Base-by-base conservation (phyloP, 2,329 filamentous ascomycete genomes). In the Aquanectria penicillioides region DNA sequence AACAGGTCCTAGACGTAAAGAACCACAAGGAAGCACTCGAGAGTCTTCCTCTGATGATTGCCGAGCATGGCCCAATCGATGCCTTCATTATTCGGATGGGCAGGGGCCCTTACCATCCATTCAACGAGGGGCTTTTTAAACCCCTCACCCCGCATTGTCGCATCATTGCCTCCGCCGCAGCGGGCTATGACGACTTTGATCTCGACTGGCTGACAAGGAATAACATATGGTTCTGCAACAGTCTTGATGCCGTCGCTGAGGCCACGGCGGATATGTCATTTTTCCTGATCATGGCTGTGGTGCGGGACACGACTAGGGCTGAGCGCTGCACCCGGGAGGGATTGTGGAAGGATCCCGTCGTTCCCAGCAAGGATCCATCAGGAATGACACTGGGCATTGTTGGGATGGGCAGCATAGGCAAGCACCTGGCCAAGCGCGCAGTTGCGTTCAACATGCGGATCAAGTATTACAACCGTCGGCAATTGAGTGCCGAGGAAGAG, bases 141-240 rank as follows among this genome's bases (percentile, higher is more conserved):
- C 63, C 71, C 3, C 71, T 84, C 10, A 59, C 73, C 1, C 80
- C 81, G 0, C 51, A 72, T 15, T 81, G 78, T 53, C 75, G 77
- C 50, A 79, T 84, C 52, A 78, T 84, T 26, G 70, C 74, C 4
- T 83, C 81, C 0, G 78, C 78, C 1, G 78, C 76, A 25, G 81
- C 81, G 0, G 81, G 81, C 0, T 83, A 77, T 68, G 79, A 83
- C 57, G 78, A 81, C 61, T 80, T 82, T 33, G 75, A 80, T 40
- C 72, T 82, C 0, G 65, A 76, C 4, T 81, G 76, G 75, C 73
- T 81, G 66, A 77, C 78, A 0, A 34, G 55, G 11, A 62, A 77
- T 6, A 73, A 73, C 5, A 78, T 86, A 22, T 82, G 76, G 71
- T 85, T 87, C 64, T 86, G 82, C 72, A 86, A 85, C 62, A 78